Conservation (phyloP, 2,329 filamentous ascomycete genomes). For the Epichloe glyceriae region DNA sequence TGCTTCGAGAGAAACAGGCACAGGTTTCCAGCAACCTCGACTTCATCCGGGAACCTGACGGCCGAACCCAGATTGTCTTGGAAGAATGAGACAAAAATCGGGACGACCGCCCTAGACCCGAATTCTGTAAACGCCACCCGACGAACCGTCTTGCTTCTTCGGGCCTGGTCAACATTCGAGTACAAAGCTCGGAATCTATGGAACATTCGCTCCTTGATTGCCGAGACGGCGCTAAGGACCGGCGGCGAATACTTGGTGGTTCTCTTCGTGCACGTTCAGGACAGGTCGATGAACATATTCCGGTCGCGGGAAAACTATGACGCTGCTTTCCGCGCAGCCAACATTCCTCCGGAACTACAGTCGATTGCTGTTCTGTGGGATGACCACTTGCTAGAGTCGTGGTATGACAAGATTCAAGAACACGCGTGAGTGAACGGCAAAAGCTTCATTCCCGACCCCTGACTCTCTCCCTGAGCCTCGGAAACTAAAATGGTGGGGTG, state of each 20-base stretch:
- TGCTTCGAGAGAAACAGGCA: neutral
- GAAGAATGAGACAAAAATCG: neutral
- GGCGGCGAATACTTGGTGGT: conserved; percentile 53
- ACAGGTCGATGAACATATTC: conserved; percentile 42
- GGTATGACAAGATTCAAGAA: conserved; percentile 51
- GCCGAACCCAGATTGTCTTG: neutral
- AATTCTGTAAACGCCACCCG: conserved; percentile 10
- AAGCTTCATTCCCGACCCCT: too few relatives aligned
- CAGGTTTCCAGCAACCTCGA: neutral
- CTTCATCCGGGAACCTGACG: neutral
- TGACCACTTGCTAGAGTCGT: conserved; percentile 50
- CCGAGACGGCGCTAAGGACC: conserved; percentile 45
- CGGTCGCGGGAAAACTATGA: conserved; percentile 36
- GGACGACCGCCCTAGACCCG: neutral
- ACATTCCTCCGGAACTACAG: conserved; percentile 50
- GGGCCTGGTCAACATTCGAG: conserved; percentile 30
- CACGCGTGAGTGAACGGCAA: conserved; percentile 12
- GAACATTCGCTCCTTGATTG: conserved; percentile 50
- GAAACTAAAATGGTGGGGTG: too few relatives aligned
- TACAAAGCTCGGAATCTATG: conserved; percentile 49
- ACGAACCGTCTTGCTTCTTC: conserved; percentile 14
- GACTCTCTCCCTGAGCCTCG: too few relatives aligned
- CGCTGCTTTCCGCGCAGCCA: conserved; percentile 34
- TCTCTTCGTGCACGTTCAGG: conserved; percentile 49
- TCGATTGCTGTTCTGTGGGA: conserved; percentile 61